Conservation (phyloP, 768 basidiomycete genomes). For the Kwoniella heveanensis region DNA sequence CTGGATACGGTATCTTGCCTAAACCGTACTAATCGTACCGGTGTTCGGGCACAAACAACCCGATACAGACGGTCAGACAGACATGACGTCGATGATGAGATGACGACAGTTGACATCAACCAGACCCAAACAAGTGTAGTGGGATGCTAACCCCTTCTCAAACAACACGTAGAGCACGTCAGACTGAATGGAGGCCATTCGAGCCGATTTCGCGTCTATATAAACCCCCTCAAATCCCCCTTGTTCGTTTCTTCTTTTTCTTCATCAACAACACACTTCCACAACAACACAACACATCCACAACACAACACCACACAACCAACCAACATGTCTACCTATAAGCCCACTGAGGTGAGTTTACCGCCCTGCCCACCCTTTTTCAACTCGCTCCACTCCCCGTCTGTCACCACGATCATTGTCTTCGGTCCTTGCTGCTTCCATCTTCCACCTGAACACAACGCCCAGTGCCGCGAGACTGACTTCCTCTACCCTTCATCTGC, state of each 20-base stretch:
- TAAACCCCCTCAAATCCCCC: constrained; percentile 8
- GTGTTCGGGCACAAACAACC: not conserved
- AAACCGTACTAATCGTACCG: not conserved
- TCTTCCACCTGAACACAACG: too few relatives aligned
- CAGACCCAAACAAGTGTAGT: not conserved
- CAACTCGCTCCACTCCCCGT: not conserved
- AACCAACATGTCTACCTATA: constrained; percentile 55
- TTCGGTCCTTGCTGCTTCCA: too few relatives aligned
- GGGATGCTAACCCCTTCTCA: constrained; percentile 39
- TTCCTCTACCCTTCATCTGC: not conserved
- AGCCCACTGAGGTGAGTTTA: constrained; percentile 54
- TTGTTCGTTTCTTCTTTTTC: constrained; percentile 7
- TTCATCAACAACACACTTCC: constrained; percentile 10
- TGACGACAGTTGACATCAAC: constrained; percentile 3
- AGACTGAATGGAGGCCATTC: not conserved
- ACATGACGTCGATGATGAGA: constrained; percentile 1
- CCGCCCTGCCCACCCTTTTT: not conserved
- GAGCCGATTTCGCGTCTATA: constrained; percentile 20
- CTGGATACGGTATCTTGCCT: not conserved
- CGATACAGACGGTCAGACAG: not conserved
- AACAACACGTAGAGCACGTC: not conserved
- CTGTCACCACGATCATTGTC: not conserved
- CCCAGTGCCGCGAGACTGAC: too few relatives aligned
- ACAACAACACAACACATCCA: constrained; percentile 13
- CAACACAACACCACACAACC: constrained; percentile 27